Evolutionary conservation across 2,329 filamentous ascomycete genomes (phyloP).

Genomic region (Saccharata proteae): DNA sequence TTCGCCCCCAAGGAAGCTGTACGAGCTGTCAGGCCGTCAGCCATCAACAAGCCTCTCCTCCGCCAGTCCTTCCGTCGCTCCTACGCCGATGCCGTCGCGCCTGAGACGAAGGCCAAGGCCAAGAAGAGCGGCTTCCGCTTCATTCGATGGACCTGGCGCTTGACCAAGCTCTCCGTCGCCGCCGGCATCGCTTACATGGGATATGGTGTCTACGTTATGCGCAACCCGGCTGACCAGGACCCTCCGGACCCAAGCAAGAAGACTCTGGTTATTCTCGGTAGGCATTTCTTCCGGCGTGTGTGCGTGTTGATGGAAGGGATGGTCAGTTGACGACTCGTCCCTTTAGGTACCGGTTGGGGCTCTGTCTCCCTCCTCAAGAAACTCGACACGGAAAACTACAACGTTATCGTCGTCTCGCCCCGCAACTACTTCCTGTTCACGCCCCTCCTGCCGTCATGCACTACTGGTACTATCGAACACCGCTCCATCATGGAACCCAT

Average conservation of each 20-base stretch:
- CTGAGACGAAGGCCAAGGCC: slow-evolving; percentile 15
- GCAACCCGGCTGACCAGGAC: slow-evolving; percentile 69
- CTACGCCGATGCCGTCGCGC: slow-evolving; percentile 17
- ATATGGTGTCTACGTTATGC: slow-evolving; percentile 72
- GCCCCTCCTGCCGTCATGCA: slow-evolving; percentile 91
- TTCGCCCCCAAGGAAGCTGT: slow-evolving; percentile 14
- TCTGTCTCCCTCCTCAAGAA: slow-evolving; percentile 96
- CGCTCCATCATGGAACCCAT: slow-evolving; percentile 99
- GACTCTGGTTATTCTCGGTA: slow-evolving; percentile 91
- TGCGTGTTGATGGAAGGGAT: no score
- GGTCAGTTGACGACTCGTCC: slow-evolving; percentile 13
- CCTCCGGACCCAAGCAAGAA: slow-evolving; percentile 82
- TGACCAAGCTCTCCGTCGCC: slow-evolving; percentile 64
- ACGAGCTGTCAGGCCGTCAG: not conserved
- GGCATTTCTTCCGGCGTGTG: slow-evolving; percentile 12
- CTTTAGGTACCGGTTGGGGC: slow-evolving; percentile 83
- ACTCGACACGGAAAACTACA: slow-evolving; percentile 98
- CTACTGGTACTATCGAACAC: slow-evolving; percentile 94
- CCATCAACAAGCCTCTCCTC: slow-evolving; percentile 6
- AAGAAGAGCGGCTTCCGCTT: slow-evolving; percentile 50
- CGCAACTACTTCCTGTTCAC: slow-evolving; percentile 99
- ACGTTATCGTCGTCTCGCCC: slow-evolving; percentile 92
- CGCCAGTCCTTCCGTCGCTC: slow-evolving; percentile 23
- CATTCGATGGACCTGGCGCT: slow-evolving; percentile 71
- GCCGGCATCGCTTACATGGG: slow-evolving; percentile 58